Percentiles rank a stretch among this genome's conserved stretches.
phyloP scores from a whole-genome alignment of 2,329 filamentous ascomycete species.

The Verticillium isaacii region DNA sequence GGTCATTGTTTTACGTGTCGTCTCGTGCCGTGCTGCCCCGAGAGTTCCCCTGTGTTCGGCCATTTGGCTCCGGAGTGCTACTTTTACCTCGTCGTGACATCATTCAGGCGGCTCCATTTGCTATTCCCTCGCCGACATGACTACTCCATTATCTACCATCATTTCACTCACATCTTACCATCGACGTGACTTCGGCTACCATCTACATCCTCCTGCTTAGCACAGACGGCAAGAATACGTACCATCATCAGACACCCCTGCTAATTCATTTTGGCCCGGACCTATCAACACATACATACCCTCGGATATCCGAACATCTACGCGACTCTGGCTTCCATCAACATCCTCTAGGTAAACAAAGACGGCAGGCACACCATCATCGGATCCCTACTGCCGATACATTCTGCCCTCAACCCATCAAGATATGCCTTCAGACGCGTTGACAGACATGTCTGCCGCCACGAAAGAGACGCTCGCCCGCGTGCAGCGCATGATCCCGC shows the following conservation, averaged over 20 bases:
- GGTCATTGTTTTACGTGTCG: not conserved
- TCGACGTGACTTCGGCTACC: no score
- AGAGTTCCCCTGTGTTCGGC: no score
- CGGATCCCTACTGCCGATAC: not conserved
- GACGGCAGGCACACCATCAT: not conserved
- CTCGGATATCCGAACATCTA: no score
- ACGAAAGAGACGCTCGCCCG: conserved; percentile 74
- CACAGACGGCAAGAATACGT: no score
- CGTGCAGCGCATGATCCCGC: conserved; percentile 86
- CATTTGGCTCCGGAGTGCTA: not conserved
- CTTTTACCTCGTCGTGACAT: not conserved
- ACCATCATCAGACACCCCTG: no score
- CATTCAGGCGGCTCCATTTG: not conserved
- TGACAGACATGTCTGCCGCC: conserved; percentile 55
- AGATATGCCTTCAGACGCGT: conserved; percentile 10
- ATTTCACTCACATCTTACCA: no score
- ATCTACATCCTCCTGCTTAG: no score
- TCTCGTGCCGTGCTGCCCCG: no score
- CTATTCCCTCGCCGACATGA: not conserved
- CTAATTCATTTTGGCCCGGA: no score
- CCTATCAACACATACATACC: no score
- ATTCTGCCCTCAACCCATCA: not conserved
- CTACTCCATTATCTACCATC: not conserved
- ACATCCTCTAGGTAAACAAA: no score
- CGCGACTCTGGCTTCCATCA: no score